Evolutionary conservation across 2,329 filamentous ascomycete species (phyloP).

Genomic region (Sarocladium kiliense): DNA sequence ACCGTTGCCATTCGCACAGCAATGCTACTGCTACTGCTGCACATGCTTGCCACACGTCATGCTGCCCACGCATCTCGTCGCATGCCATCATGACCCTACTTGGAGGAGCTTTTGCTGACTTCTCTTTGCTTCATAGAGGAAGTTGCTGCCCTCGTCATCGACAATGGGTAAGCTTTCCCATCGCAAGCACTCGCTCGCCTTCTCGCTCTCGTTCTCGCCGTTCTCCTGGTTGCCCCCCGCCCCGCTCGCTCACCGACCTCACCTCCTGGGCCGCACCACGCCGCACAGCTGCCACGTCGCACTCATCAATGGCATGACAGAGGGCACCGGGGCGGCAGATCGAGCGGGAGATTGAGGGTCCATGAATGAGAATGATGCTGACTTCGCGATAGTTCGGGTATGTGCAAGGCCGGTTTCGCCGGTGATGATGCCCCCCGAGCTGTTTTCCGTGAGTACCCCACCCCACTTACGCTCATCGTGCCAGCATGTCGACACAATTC

Average conservation of each 20-base stretch:
- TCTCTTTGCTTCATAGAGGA: constrained; percentile 67
- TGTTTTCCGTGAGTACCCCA: constrained; percentile 89
- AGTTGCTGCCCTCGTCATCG: constrained; percentile 99
- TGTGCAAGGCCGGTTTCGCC: constrained; percentile 99
- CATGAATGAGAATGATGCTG: constrained; percentile 22
- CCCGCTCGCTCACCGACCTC: constrained; percentile 31
- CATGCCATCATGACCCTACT: constrained; percentile 14
- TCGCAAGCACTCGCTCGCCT: constrained; percentile 31
- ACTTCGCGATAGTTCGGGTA: constrained; percentile 78
- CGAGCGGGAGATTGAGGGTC: background rate
- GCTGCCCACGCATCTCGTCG: constrained; percentile 7
- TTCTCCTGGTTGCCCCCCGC: constrained; percentile 15
- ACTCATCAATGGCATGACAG: background rate
- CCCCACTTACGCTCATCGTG: constrained; percentile 25
- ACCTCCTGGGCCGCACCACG: constrained; percentile 12
- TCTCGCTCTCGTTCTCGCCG: constrained; percentile 17
- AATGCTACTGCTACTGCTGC: constrained; percentile 12
- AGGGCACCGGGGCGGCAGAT: background rate
- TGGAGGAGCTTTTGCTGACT: constrained; percentile 33
- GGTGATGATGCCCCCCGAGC: constrained; percentile 99
- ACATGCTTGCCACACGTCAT: constrained; percentile 11
- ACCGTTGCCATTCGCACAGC: constrained; percentile 20
- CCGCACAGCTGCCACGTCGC: constrained; percentile 4
- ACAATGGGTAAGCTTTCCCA: constrained; percentile 95
- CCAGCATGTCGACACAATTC: constrained; percentile 12